Conservation (phyloP, 2,329 filamentous ascomycete genomes). For the Cryphonectria japonica region DNA sequence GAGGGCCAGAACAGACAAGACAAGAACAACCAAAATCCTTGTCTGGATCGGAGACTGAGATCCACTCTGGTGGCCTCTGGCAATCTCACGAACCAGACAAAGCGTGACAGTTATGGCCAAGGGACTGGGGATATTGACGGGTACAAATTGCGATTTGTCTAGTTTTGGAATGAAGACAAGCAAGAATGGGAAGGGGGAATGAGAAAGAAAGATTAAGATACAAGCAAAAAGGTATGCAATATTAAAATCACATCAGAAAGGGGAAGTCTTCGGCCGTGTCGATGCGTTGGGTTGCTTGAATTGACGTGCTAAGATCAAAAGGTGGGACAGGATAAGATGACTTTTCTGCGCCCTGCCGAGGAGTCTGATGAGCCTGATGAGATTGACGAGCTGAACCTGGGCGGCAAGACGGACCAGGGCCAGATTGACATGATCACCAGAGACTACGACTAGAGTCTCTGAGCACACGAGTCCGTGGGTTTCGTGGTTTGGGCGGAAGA, state of each 20-base stretch:
- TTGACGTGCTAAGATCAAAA: neutral
- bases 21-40: slow-evolving; percentile 4
- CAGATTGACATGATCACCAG: neutral
- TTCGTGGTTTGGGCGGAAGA: neutral
- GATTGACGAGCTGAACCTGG: neutral
- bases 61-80: slow-evolving; percentile 24
- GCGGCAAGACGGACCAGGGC: neutral
- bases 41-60: slow-evolving; percentile 14
- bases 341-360: neutral
- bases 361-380: neutral
- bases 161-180: slow-evolving; percentile 7
- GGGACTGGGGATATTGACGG: slow-evolving; percentile 14
- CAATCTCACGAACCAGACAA: slow-evolving; percentile 23
- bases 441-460: neutral
- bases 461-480: neutral
- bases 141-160: slow-evolving; percentile 23
- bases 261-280: neutral
- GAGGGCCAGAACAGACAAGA: neutral
- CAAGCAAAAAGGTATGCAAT: neutral
- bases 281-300: neutral
- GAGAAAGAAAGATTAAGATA: neutral
- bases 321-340: slow-evolving; percentile 10
- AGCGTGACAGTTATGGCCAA: slow-evolving; percentile 24
- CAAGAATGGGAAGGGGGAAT: neutral
- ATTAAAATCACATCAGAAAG: neutral